These are phyloP conservation scores for Penicillium digitatum DNA, from an alignment of 2,329 filamentous ascomycete species.

Conservation along the genomic window DNA sequence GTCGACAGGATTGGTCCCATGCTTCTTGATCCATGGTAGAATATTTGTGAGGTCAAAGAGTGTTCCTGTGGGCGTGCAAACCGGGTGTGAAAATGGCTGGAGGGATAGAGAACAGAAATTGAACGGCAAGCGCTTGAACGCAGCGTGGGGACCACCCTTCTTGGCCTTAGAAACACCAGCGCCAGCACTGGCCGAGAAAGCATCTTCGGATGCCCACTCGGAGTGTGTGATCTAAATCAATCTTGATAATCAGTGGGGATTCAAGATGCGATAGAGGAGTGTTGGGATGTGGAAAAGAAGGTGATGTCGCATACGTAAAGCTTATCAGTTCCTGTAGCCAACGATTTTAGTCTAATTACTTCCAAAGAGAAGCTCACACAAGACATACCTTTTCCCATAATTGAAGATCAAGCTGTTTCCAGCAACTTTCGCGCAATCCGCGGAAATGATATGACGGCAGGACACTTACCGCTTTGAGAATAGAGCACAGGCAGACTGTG, in stretches of 20 bases:
- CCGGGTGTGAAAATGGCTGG: slow-evolving; percentile 90
- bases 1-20: slow-evolving; percentile 85
- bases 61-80: slow-evolving; percentile 81
- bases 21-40: slow-evolving; percentile 86
- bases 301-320: slow-evolving; percentile 42
- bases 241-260: slow-evolving; percentile 17
- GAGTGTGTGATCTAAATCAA: slow-evolving; percentile 79
- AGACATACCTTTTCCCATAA: slow-evolving; percentile 39
- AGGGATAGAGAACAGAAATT: slow-evolving; percentile 97
- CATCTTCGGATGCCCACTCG: slow-evolving; percentile 90
- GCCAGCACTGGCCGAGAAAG: slow-evolving; percentile 76
- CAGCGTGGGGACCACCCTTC: slow-evolving; percentile 52
- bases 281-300: background rate
- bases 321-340: slow-evolving; percentile 45
- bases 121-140: slow-evolving; percentile 88
- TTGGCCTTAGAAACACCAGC: slow-evolving; percentile 58
- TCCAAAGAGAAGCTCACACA: background rate
- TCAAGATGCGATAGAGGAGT: slow-evolving; percentile 11
- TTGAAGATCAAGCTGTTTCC: slow-evolving; percentile 1
- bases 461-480: slow-evolving; percentile 6
- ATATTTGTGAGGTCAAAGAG: slow-evolving; percentile 97
- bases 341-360: background rate
- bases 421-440: slow-evolving; percentile 1
- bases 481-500: background rate
- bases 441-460: slow-evolving; percentile 10